A percentile compares a stretch with the other conserved stretches of the same genome.
These are phyloP conservation scores for Reutealis trisperma DNA, from an alignment of 345 rosid species.

Conservation along the genomic window DNA sequence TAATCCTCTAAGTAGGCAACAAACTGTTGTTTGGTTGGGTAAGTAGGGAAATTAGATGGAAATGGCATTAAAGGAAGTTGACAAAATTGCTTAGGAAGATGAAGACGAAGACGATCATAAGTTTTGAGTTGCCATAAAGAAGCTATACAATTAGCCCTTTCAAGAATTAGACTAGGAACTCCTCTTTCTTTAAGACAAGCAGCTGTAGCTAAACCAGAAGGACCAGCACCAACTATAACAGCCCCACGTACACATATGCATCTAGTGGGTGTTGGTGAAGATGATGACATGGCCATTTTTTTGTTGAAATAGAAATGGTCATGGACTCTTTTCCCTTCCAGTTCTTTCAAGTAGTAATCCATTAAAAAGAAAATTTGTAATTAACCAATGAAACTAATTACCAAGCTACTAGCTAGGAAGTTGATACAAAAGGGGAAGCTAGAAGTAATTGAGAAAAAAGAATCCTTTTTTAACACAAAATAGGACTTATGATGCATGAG, in stretches of 20 bases:
- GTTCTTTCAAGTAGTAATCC: constrained; percentile 47
- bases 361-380: constrained; percentile 6
- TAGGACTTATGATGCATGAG: neutral
- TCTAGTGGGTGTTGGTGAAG: constrained; percentile 12
- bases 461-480: neutral
- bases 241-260: constrained; percentile 49
- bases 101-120: constrained; percentile 86
- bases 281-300: constrained; percentile 8
- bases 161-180: constrained; percentile 64
- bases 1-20: constrained; percentile 59
- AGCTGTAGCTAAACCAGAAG: constrained; percentile 72
- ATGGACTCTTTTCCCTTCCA: constrained; percentile 52
- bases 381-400: neutral
- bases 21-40: constrained; percentile 79
- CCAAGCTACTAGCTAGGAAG: neutral
- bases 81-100: constrained; percentile 84
- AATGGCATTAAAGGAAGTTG: constrained; percentile 72
- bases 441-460: neutral
- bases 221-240: constrained; percentile 83
- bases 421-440: neutral
- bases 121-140: constrained; percentile 80
- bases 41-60: constrained; percentile 63
- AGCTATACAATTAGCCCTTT: constrained; percentile 63
- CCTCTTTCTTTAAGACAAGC: constrained; percentile 66
- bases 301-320: constrained; percentile 38